Evolutionary conservation across 78 protist species (phyloP).

Genomic region (Dictyostelium purpureum): DNA sequence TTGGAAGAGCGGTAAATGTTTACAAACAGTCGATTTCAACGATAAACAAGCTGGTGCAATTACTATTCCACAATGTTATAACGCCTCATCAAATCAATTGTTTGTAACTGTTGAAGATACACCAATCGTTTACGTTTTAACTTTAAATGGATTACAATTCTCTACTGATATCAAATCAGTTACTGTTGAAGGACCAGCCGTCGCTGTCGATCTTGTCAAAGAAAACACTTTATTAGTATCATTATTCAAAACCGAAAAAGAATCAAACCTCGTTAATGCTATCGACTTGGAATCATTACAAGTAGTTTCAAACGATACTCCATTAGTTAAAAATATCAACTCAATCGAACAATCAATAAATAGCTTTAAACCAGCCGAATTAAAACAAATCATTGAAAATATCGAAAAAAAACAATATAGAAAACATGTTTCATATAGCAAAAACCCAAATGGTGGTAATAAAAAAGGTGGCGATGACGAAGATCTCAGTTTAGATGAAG

Average conservation of each 20-base stretch:
- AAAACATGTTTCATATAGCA: constrained; percentile 4
- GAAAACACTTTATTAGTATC: not conserved
- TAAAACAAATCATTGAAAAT: not conserved
- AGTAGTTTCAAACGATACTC: not conserved
- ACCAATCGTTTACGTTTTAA: not conserved
- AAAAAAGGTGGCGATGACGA: constrained; percentile 24
- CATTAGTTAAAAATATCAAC: not conserved
- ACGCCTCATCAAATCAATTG: not conserved
- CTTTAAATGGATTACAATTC: not conserved
- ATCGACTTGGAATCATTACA: not conserved
- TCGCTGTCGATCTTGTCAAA: too few relatives aligned
- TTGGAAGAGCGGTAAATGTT: constrained; percentile 53
- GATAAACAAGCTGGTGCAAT: not conserved
- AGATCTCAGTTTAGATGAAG: not conserved
- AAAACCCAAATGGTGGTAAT: not conserved
- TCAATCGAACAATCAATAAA: not conserved
- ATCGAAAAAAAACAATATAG: constrained; percentile 27
- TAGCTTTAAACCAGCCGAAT: not conserved
- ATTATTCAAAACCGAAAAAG: not conserved
- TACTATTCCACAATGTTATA: constrained; percentile 10
- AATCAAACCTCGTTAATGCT: not conserved
- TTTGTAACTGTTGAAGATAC: not conserved
- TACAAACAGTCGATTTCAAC: constrained; percentile 35
- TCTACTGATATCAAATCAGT: not conserved
- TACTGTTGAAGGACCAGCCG: too few relatives aligned